Percentiles rank a stretch among this genome's conserved stretches.
phyloP scores from a whole-genome alignment of 768 basidiomycete species.

The Trametes villosa region DNA sequence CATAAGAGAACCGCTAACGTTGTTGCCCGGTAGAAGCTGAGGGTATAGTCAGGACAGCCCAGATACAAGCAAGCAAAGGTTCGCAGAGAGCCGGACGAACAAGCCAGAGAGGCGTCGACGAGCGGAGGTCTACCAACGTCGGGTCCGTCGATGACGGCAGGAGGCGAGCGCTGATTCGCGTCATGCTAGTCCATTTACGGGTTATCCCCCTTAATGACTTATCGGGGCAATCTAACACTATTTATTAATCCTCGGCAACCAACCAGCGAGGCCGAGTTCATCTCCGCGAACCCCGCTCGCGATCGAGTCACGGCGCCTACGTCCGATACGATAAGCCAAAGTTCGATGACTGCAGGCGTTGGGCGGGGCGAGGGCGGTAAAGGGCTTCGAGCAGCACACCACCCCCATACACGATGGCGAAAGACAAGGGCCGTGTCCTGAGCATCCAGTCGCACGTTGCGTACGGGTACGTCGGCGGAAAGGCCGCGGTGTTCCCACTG shows the following conservation, averaged over 20 bases:
- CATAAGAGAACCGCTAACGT: background rate
- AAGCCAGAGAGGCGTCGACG: background rate
- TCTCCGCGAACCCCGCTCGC: background rate
- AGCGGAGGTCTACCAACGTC: background rate
- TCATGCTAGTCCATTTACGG: background rate
- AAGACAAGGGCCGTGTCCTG: conserved; percentile 60
- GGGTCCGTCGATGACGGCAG: conserved; percentile 4
- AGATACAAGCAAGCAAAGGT: background rate
- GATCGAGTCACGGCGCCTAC: conserved; percentile 16
- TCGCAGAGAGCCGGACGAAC: background rate
- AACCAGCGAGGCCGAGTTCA: background rate
- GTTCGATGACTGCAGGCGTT: too few relatives aligned
- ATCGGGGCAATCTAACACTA: background rate
- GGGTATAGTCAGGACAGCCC: background rate
- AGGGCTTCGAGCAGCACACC: conserved; percentile 6
- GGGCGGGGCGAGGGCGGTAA: background rate
- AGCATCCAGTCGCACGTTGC: conserved; percentile 94
- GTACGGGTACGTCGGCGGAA: conserved; percentile 91
- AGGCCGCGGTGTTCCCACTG: conserved; percentile 76
- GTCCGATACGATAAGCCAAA: too few relatives aligned
- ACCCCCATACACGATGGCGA: conserved; percentile 17
- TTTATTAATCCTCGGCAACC: background rate
- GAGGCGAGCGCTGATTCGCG: conserved; percentile 11
- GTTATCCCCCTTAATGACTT: background rate
- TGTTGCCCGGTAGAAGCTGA: background rate